Base-by-base conservation (phyloP, 148 eudicot genomes). In the Diospyros lotus region DNA sequence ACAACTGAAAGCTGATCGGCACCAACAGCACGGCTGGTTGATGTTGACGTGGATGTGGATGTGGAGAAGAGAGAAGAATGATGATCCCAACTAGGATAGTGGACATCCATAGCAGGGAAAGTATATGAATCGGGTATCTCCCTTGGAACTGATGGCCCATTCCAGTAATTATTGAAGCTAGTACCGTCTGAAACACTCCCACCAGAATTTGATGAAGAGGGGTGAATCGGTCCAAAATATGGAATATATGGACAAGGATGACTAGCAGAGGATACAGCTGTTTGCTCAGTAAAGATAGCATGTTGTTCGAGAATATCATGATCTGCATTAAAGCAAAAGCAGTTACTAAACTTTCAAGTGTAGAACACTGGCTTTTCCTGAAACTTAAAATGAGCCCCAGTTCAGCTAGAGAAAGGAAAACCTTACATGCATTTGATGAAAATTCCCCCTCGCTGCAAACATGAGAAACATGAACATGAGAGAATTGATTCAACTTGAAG, bases 211-310 rank as follows among this genome's bases (percentile, higher is more conserved):
- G 88, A 84, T 18, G 89, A 86, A 4, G 89, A 86, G 5, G 89
- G 92, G 79, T 85, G 94, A 66, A 86, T 50, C 54, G 93, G 92
- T 66, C 92, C 94, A 79, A 89, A 77, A 67, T 89, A 93, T n/a
- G 96, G 89, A 78, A 91, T 76, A 72, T 91, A 91, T 2, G 98
- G 98, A 58, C 94, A 93, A 73, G 89, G 92, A 68, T 88, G 94
- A 73, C 82, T 73, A 75, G 97, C 79, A 52, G 98, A 88, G 73
- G 97, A 83, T 69, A 91, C 79, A 62, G 94, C 85, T 38, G 96
- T 75, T 64, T 87, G 97, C 70, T 93, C 98, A 73, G 92, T 81
- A 80, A 80, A 89, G 73, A 88, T 75, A 52, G 93, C 84, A 74
- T 87, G 92, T 58, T 89, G 98, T 50, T 90, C 90, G 74, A 89